Percentiles rank a stretch among this genome's conserved stretches.
Conservation (phyloP, 306 rosid species). For the Heteromeles arbutifolia region DNA sequence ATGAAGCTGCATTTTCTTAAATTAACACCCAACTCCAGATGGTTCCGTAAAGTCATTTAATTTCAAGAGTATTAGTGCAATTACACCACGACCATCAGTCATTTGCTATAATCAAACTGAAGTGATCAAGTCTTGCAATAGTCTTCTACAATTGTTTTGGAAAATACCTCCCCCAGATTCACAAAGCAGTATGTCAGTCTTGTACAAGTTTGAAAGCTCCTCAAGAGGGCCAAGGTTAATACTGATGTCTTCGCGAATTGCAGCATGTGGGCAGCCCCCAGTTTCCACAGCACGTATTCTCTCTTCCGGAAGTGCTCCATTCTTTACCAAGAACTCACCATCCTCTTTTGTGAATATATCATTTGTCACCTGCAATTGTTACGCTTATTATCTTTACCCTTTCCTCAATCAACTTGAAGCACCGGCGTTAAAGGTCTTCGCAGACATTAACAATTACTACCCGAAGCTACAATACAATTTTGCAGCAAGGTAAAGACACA, state of each 20-base stretch:
- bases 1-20: not conserved
- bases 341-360: conserved; percentile 97
- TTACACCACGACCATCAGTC: not conserved
- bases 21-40: not conserved
- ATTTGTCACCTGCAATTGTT: conserved; percentile 63
- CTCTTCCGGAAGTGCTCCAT: conserved; percentile 88
- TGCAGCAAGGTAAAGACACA: not conserved
- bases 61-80: not conserved
- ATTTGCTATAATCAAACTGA: not conserved
- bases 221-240: conserved; percentile 95
- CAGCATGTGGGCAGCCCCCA: conserved; percentile 98
- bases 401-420: not conserved
- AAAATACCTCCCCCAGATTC: conserved; percentile 98
- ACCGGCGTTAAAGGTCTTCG: not conserved
- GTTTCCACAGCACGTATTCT: conserved; percentile 97
- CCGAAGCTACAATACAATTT: not conserved
- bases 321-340: conserved; percentile 89
- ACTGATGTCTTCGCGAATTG: conserved; percentile 91
- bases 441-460: not conserved
- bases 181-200: conserved; percentile 84
- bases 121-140: not conserved
- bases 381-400: not conserved
- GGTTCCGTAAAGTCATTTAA: not conserved
- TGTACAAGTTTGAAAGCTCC: conserved; percentile 75
- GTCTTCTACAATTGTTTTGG: not conserved